These are phyloP conservation scores for Cystofilobasidium capitatum DNA, from an alignment of 768 basidiomycete genomes.

Conservation along the genomic window DNA sequence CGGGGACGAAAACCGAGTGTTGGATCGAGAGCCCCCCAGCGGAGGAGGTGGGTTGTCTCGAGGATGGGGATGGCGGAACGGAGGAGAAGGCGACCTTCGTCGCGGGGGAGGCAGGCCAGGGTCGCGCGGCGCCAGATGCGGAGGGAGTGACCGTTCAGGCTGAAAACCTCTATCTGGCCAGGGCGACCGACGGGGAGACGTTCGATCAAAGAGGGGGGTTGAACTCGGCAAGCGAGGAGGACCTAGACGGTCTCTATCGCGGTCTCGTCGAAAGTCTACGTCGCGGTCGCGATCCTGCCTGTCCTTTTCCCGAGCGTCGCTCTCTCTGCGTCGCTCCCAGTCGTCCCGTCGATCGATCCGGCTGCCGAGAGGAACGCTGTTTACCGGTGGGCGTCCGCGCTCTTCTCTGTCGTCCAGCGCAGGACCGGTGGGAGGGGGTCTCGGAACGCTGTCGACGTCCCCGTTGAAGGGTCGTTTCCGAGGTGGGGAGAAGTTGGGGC, in stretches of 20 bases:
- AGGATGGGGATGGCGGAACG: neutral
- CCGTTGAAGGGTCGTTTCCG: neutral
- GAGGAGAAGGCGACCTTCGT: neutral
- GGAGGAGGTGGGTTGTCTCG: neutral
- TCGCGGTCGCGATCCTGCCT: neutral
- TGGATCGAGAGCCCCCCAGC: neutral
- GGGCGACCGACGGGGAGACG: neutral
- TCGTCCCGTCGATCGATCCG: neutral
- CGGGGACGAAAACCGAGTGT: neutral
- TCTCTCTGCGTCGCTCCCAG: neutral
- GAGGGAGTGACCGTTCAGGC: neutral
- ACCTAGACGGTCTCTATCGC: no score
- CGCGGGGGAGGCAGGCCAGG: neutral
- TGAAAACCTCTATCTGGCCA: neutral
- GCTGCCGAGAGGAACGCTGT: neutral
- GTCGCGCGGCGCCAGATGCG: neutral
- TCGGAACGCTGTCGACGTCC: neutral
- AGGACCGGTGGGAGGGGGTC: neutral
- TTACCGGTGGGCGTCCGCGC: neutral
- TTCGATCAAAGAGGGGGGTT: no score
- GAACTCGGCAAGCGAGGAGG: no score
- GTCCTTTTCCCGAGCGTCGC: neutral
- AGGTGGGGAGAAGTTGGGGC: conserved; percentile 14
- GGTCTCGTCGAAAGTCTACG: neutral
- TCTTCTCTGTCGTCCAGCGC: neutral